Evolutionary conservation across 2,329 filamentous ascomycete genomes (phyloP).

Genomic region (Fusarium kyushuense): DNA sequence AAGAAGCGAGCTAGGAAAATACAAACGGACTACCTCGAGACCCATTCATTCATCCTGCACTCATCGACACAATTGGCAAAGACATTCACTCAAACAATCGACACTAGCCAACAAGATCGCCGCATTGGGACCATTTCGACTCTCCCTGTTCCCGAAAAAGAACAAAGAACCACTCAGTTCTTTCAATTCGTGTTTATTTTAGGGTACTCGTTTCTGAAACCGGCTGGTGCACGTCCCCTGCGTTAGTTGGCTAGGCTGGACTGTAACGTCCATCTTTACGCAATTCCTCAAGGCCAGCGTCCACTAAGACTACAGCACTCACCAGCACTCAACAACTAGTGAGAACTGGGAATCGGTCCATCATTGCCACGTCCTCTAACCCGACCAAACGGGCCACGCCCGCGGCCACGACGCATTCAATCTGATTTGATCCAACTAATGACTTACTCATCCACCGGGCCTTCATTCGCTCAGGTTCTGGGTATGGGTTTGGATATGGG

Average conservation of each 20-base stretch:
- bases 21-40: conserved; percentile 3
- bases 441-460: conserved; percentile 52
- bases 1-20: conserved; percentile 10
- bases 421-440: conserved; percentile 45
- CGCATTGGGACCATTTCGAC: conserved; percentile 33
- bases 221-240: conserved; percentile 39
- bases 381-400: conserved; percentile 41
- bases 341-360: conserved; percentile 14
- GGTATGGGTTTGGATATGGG: conserved; percentile 43
- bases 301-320: conserved; percentile 30
- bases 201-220: conserved; percentile 38
- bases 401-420: conserved; percentile 45
- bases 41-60: conserved; percentile 6
- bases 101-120: conserved; percentile 46
- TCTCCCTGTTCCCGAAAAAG: conserved; percentile 16
- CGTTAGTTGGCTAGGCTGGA: conserved; percentile 34
- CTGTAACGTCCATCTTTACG: conserved; percentile 35
- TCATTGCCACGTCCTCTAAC: conserved; percentile 43
- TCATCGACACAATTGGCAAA: conserved; percentile 21
- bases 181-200: conserved; percentile 40
- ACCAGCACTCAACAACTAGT: conserved; percentile 18
- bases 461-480: conserved; percentile 56
- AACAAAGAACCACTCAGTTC: conserved; percentile 16
- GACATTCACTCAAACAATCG: conserved; percentile 20
- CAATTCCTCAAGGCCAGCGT: conserved; percentile 12